Conservation (phyloP, 192 early-diverging fungal genomes). For the Linnemannia schmuckeri region DNA sequence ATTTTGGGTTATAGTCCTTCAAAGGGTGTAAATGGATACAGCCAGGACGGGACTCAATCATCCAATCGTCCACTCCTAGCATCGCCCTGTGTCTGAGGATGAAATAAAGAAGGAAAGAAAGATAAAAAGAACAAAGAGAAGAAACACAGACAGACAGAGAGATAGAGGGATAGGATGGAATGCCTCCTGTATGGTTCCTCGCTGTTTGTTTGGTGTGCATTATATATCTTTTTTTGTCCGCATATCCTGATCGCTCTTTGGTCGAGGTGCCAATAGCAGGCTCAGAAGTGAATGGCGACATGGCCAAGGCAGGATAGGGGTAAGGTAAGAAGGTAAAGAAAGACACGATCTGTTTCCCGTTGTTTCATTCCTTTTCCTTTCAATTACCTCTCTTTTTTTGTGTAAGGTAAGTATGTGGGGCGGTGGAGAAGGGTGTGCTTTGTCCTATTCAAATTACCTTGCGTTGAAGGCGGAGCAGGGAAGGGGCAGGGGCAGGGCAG, state of each 20-base stretch:
- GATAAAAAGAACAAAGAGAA: not conserved
- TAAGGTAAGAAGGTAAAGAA: not conserved
- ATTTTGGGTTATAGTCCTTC: not conserved
- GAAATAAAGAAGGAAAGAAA: constrained; percentile 1
- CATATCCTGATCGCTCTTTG: constrained; percentile 6
- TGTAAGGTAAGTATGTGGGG: not conserved
- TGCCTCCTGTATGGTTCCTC: not conserved
- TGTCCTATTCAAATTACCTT: not conserved
- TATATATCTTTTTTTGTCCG: not conserved
- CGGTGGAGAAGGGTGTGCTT: not conserved
- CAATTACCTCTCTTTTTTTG: not conserved
- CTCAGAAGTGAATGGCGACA: not conserved
- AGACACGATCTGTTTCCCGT: not conserved
- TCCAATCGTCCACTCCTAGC: not conserved
- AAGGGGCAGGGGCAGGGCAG: not conserved
- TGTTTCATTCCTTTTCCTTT: not conserved
- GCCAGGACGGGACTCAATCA: constrained; percentile 3
- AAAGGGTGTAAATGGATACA: not conserved
- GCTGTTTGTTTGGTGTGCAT: not conserved
- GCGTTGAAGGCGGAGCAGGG: constrained; percentile 1
- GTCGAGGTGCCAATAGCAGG: not conserved
- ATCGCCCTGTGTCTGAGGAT: not conserved
- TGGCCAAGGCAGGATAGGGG: not conserved
- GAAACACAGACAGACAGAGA: not conserved
- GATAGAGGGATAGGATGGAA: not conserved